Conservation (phyloP, 352 stramenopile species). For the Globisporangium mamillatum region DNA sequence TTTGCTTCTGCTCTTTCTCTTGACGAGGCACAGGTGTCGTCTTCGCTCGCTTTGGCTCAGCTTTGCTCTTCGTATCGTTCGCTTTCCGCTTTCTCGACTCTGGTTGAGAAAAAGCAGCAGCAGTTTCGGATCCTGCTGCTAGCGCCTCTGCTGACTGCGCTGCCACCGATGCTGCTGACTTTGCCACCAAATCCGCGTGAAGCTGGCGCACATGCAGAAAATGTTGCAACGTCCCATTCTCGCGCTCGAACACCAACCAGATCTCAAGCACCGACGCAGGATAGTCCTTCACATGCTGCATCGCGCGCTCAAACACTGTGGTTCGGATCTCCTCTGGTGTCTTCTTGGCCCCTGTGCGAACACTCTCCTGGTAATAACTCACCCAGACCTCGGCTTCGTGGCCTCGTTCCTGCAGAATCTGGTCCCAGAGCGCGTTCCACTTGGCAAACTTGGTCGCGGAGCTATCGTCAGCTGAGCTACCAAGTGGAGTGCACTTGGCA, state of each 20-base stretch:
- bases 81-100: conserved; percentile 20
- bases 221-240: conserved; percentile 37
- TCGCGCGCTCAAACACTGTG: conserved; percentile 38
- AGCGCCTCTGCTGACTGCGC: neutral
- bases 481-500: conserved; percentile 38
- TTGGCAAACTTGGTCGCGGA: conserved; percentile 13
- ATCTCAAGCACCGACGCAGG: conserved; percentile 31
- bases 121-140: conserved; percentile 21
- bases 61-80: conserved; percentile 1
- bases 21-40: neutral
- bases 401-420: conserved; percentile 23
- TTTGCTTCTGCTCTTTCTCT: neutral
- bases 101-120: neutral
- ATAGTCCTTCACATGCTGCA: conserved; percentile 32
- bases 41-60: conserved; percentile 30
- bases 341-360: conserved; percentile 15
- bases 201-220: conserved; percentile 33
- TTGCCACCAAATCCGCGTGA: conserved; percentile 23
- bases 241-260: conserved; percentile 52
- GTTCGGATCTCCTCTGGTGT: conserved; percentile 25
- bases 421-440: conserved; percentile 34
- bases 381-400: conserved; percentile 39
- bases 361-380: conserved; percentile 42
- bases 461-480: conserved; percentile 1
- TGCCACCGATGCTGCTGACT: neutral